These are phyloP conservation scores for Lentinula boryana DNA, from an alignment of 768 basidiomycete genomes.

Conservation along the genomic window DNA sequence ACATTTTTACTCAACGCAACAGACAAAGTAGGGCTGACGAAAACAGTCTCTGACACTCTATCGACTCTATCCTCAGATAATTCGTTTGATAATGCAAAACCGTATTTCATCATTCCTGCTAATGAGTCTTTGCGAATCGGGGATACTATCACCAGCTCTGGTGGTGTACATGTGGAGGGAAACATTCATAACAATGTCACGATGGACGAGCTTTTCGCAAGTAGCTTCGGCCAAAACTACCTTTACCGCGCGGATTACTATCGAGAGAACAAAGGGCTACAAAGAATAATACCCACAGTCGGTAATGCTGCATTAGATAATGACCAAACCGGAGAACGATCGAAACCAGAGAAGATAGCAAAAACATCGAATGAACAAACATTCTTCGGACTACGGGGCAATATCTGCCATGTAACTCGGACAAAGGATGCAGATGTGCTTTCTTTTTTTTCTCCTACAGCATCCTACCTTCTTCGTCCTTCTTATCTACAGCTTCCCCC, in stretches of 20 bases:
- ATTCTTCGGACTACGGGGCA: neutral
- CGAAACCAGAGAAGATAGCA: neutral
- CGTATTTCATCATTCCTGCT: conserved; percentile 59
- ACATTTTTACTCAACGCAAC: conserved; percentile 17
- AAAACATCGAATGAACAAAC: neutral
- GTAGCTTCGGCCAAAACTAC: conserved; percentile 13
- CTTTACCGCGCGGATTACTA: conserved; percentile 8
- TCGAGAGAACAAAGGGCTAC: conserved; percentile 1
- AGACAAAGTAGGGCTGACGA: conserved; percentile 63
- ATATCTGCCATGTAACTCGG: neutral
- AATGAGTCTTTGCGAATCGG: conserved; percentile 76
- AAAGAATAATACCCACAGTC: conserved; percentile 9
- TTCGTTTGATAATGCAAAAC: conserved; percentile 15
- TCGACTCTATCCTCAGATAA: conserved; percentile 18
- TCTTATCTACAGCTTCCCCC: neutral
- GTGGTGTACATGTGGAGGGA: conserved; percentile 23
- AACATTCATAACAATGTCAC: conserved; percentile 25
- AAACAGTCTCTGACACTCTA: conserved; percentile 47
- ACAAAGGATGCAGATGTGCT: neutral
- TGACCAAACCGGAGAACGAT: neutral
- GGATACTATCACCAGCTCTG: conserved; percentile 49
- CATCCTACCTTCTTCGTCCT: neutral
- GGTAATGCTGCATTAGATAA: conserved; percentile 27
- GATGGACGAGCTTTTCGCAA: conserved; percentile 68
- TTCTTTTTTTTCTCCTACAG: conserved; percentile 42